These are phyloP conservation scores for Clonostachys solani DNA, from an alignment of 2,329 filamentous ascomycete genomes.

Conservation along the genomic window DNA sequence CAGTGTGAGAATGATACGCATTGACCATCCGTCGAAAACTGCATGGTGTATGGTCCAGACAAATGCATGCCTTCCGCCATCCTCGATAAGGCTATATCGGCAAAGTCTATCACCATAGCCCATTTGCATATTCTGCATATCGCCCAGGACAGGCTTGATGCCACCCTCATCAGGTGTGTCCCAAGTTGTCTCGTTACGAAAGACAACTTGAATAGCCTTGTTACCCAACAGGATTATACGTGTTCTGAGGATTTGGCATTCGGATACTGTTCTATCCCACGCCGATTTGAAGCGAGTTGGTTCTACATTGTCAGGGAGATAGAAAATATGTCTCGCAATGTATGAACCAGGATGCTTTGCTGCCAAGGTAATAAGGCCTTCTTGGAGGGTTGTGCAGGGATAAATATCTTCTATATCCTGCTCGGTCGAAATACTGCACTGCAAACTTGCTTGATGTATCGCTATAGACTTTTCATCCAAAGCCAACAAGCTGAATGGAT, in stretches of 20 bases:
- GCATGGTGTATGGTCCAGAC: conserved; percentile 23
- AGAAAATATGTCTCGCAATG: conserved; percentile 16
- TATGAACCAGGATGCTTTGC: conserved; percentile 27
- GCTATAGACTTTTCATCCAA: neutral
- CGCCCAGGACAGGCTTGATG: neutral
- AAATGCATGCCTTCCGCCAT: neutral
- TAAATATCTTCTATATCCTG: conserved; percentile 36
- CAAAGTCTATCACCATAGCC: neutral
- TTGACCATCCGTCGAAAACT: conserved; percentile 47
- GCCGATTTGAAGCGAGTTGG: conserved; percentile 5
- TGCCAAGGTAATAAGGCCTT: conserved; percentile 42
- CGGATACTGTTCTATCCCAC: conserved; percentile 1
- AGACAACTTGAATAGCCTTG: neutral
- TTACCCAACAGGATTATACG: neutral
- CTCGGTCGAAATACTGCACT: neutral
- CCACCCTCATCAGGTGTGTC: neutral
- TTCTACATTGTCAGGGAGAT: conserved; percentile 9
- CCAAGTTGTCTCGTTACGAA: neutral
- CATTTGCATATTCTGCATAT: neutral
- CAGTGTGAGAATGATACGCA: conserved; percentile 23
- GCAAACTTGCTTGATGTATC: neutral
- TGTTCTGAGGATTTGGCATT: neutral
- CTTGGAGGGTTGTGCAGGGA: conserved; percentile 42
- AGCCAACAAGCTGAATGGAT: neutral
- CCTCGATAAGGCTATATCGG: neutral